A percentile compares a stretch with the other conserved stretches of the same genome.
These are phyloP conservation scores for Entoloma clypeatum DNA, from an alignment of 1,284 basidiomycete genomes.

Conservation along the genomic window DNA sequence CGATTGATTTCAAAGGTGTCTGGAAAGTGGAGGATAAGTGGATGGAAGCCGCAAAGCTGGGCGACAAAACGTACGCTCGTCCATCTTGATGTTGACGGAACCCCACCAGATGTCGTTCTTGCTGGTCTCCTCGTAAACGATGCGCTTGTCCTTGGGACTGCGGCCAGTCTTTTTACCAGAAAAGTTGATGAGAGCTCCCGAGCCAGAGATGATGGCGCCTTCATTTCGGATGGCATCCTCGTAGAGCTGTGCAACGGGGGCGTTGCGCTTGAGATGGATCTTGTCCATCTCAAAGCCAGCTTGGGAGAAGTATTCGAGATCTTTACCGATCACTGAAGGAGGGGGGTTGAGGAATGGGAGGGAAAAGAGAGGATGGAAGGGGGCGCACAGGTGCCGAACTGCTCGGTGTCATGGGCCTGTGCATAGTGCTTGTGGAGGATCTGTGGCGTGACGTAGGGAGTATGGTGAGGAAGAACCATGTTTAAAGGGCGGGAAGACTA, in stretches of 20 bases:
- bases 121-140: conserved; percentile 96
- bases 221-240: conserved; percentile 99
- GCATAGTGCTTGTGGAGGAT: conserved; percentile 82
- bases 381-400: conserved; percentile 53
- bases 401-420: conserved; percentile 63
- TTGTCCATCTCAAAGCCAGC: conserved; percentile 98
- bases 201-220: conserved; percentile 95
- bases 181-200: conserved; percentile 98
- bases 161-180: conserved; percentile 99
- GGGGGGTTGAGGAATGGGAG: conserved; percentile 14
- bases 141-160: conserved; percentile 99
- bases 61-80: conserved; percentile 74
- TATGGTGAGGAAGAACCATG: conserved; percentile 62
- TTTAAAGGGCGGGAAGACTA: conserved; percentile 22
- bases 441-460: conserved; percentile 80
- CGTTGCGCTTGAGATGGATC: conserved; percentile 90
- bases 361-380: conserved; percentile 5
- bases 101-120: conserved; percentile 99
- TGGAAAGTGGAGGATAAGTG: conserved; percentile 27
- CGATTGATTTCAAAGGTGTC: conserved; percentile 99
- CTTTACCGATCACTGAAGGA: conserved; percentile 76
- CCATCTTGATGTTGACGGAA: conserved; percentile 99
- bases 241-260: conserved; percentile 92
- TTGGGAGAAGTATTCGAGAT: conserved; percentile 97
- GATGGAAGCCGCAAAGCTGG: neutral